These are phyloP conservation scores for Taphrina deformans DNA, from an alignment of 1,139 yeast species.

Conservation along the genomic window DNA sequence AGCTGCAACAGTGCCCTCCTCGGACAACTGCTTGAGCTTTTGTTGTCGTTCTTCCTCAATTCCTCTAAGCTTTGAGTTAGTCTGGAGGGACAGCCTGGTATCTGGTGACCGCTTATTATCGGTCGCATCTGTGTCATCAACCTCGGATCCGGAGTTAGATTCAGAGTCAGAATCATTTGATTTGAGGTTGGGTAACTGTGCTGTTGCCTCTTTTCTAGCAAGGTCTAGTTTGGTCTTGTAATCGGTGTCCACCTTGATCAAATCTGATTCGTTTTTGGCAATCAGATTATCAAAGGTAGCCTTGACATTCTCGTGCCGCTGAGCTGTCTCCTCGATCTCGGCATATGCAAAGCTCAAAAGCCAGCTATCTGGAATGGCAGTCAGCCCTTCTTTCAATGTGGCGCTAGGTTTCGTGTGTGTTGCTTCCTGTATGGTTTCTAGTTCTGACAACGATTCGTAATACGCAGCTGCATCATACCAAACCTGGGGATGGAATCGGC, in stretches of 20 bases:
- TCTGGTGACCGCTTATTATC: not conserved
- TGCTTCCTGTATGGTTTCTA: constrained; percentile 44
- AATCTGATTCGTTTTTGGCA: constrained; percentile 41
- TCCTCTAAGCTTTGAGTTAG: constrained; percentile 20
- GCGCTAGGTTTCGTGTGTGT: constrained; percentile 18
- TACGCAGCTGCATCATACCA: constrained; percentile 72
- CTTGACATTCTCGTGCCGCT: constrained; percentile 56
- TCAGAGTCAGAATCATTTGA: constrained; percentile 4
- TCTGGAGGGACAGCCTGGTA: constrained; percentile 15
- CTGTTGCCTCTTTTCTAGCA: constrained; percentile 15
- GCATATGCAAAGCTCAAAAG: constrained; percentile 67
- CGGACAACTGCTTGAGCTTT: constrained; percentile 40
- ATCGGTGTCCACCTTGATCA: constrained; percentile 40
- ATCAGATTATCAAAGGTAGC: constrained; percentile 56
- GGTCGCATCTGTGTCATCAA: constrained; percentile 1
- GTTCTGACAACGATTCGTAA: constrained; percentile 42
- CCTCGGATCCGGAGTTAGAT: not conserved
- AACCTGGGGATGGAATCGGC: constrained; percentile 74
- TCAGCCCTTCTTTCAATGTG: constrained; percentile 57
- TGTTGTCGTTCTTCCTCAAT: constrained; percentile 33
- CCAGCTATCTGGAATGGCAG: constrained; percentile 70
- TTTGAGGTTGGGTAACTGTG: constrained; percentile 3
- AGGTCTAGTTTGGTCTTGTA: constrained; percentile 39
- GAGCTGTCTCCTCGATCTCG: constrained; percentile 66
- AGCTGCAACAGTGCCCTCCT: constrained; percentile 45